Evolutionary conservation across 1,139 yeast species (phyloP).

Genomic region (Nematodospora anomalae): DNA sequence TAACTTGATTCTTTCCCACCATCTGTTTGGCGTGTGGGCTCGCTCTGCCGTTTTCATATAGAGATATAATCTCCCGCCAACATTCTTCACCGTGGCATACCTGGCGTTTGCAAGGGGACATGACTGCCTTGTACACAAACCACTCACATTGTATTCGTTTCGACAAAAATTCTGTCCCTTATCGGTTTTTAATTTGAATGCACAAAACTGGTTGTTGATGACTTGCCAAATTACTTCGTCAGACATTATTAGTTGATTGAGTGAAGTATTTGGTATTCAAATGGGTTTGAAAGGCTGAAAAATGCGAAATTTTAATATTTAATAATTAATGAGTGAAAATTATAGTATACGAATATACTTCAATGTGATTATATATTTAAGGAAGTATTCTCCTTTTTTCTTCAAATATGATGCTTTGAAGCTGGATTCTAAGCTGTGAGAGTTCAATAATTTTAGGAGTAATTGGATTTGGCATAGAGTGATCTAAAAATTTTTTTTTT

Average conservation of each 20-base stretch:
- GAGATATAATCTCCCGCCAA: conserved; percentile 83
- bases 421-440: no score
- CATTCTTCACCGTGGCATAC: conserved; percentile 89
- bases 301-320: no score
- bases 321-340: no score
- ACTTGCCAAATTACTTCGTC: conserved; percentile 86
- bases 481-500: conserved; percentile 1
- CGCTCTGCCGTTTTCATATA: conserved; percentile 98
- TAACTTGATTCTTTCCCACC: conserved; percentile 92
- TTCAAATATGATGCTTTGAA: no score
- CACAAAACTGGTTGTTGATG: conserved; percentile 85
- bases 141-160: conserved; percentile 86
- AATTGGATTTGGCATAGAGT: no score
- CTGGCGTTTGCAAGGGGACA: conserved; percentile 96
- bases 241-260: conserved; percentile 30
- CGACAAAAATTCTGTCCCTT: conserved; percentile 82
- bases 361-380: no score
- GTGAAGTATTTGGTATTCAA: no score
- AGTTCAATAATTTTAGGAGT: no score
- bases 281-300: no score
- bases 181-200: conserved; percentile 78
- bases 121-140: conserved; percentile 87
- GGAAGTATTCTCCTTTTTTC: no score
- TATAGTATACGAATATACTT: no score
- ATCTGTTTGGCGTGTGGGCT: conserved; percentile 88